Evolutionary conservation across 495 filamentous ascomycete genomes (phyloP).

Genomic region (Mytilinidion resinicola): DNA sequence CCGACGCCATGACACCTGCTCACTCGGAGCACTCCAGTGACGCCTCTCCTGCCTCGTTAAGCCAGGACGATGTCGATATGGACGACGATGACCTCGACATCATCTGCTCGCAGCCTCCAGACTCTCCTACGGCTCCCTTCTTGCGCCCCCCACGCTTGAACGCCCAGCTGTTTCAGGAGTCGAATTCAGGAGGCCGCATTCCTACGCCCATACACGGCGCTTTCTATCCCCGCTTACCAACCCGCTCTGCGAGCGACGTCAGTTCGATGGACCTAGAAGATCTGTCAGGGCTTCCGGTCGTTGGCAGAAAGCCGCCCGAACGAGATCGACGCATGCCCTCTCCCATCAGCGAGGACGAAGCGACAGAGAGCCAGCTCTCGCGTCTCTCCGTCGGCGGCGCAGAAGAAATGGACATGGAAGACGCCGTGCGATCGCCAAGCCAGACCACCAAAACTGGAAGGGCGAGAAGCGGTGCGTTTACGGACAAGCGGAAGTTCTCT

Average conservation of each 20-base stretch:
- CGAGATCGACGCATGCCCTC: slow-evolving; percentile 59
- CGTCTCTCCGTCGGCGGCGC: slow-evolving; percentile 20
- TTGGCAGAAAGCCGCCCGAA: slow-evolving; percentile 23
- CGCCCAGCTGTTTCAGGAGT: slow-evolving; percentile 25
- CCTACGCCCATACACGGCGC: slow-evolving; percentile 40
- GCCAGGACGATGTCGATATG: slow-evolving; percentile 48
- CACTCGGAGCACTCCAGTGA: slow-evolving; percentile 14
- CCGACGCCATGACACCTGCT: slow-evolving; percentile 21
- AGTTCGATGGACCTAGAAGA: slow-evolving; percentile 27
- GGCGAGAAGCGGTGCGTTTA: slow-evolving; percentile 44
- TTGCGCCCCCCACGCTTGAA: slow-evolving; percentile 24
- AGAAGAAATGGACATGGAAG: slow-evolving; percentile 20
- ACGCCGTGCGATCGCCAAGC: background rate
- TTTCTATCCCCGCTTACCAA: slow-evolving; percentile 26
- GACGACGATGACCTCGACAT: slow-evolving; percentile 35
- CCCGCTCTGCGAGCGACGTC: slow-evolving; percentile 8
- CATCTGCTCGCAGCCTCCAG: slow-evolving; percentile 21
- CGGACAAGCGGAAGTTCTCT: slow-evolving; percentile 60
- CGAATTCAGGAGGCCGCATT: slow-evolving; percentile 31
- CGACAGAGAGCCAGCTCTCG: slow-evolving; percentile 27
- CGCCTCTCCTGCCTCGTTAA: slow-evolving; percentile 20
- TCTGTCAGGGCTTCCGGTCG: background rate
- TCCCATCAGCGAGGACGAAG: slow-evolving; percentile 62
- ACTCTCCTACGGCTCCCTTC: slow-evolving; percentile 18
- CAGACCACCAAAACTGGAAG: slow-evolving; percentile 34